These are phyloP conservation scores for Asclepias syriaca DNA, from an alignment of 257 asterid genomes.

Conservation along the genomic window DNA sequence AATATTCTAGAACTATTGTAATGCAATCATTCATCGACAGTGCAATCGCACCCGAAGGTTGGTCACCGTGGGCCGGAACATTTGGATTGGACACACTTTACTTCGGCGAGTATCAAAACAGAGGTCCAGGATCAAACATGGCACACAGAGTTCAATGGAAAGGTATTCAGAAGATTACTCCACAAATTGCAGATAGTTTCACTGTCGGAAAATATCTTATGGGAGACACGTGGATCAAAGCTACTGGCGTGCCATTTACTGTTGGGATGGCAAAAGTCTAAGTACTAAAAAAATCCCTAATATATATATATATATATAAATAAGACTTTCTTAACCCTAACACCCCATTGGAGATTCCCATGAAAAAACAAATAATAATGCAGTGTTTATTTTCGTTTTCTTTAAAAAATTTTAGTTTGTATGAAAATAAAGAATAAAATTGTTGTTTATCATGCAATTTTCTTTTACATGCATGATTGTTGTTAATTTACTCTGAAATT, in stretches of 20 bases:
- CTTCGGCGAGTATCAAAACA: conserved; percentile 68
- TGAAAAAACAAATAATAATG: too few relatives aligned
- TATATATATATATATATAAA: background rate
- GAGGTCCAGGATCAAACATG: conserved; percentile 50
- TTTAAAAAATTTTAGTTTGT: background rate
- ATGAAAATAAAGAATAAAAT: background rate
- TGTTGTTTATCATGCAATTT: conserved; percentile 1
- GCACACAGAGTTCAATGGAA: conserved; percentile 54
- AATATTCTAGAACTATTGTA: conserved; percentile 58
- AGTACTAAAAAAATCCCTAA: background rate
- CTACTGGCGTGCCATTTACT: conserved; percentile 44
- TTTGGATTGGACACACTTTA: conserved; percentile 48
- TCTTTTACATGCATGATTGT: background rate
- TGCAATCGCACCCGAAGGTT: conserved; percentile 57
- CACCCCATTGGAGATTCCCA: too few relatives aligned
- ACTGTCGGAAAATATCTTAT: conserved; percentile 32
- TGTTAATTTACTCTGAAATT: too few relatives aligned
- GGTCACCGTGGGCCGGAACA: conserved; percentile 72
- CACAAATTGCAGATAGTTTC: conserved; percentile 47
- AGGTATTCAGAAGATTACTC: conserved; percentile 53
- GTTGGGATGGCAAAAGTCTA: conserved; percentile 33
- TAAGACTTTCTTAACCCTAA: too few relatives aligned
- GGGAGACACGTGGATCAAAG: conserved; percentile 50
- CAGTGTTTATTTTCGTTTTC: background rate
- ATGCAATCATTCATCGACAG: conserved; percentile 56